A percentile compares a stretch with the other conserved stretches of the same genome.
Conservation (phyloP, 148 eudicot genomes). For the Pouteria glomerata region DNA sequence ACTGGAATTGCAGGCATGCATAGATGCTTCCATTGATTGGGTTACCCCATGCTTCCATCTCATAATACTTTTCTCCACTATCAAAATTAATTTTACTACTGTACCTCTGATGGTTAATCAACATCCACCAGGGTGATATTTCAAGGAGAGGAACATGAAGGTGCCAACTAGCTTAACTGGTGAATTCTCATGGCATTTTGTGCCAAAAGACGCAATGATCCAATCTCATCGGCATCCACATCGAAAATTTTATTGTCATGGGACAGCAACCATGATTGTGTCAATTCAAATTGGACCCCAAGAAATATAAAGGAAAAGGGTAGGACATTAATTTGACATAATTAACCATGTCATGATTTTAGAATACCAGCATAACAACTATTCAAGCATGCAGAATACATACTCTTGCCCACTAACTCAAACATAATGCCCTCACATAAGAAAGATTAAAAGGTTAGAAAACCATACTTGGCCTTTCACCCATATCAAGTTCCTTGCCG, state of each 20-base stretch:
- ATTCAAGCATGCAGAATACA: neutral
- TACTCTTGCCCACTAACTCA: neutral
- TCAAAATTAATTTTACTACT: neutral
- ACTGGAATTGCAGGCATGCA: neutral
- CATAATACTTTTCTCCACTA: neutral
- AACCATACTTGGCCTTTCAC: constrained; percentile 85
- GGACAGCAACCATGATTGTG: neutral
- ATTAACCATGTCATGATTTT: neutral
- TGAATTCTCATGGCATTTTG: neutral
- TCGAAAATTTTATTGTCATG: neutral
- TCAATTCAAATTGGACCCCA: neutral
- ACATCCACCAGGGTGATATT: neutral
- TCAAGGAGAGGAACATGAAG: neutral
- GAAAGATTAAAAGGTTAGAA: constrained; percentile 3
- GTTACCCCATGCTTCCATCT: neutral
- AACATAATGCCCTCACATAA: neutral
- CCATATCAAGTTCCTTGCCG: constrained; percentile 86
- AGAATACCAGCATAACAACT: neutral
- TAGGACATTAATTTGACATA: no score
- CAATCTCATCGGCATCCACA: neutral
- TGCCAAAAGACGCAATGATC: neutral
- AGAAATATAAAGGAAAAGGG: neutral
- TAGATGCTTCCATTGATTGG: neutral
- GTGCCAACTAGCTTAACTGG: neutral
- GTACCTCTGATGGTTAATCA: neutral